phyloP scores from a whole-genome alignment of 306 rosid genomes.

The Quercus glauca region DNA sequence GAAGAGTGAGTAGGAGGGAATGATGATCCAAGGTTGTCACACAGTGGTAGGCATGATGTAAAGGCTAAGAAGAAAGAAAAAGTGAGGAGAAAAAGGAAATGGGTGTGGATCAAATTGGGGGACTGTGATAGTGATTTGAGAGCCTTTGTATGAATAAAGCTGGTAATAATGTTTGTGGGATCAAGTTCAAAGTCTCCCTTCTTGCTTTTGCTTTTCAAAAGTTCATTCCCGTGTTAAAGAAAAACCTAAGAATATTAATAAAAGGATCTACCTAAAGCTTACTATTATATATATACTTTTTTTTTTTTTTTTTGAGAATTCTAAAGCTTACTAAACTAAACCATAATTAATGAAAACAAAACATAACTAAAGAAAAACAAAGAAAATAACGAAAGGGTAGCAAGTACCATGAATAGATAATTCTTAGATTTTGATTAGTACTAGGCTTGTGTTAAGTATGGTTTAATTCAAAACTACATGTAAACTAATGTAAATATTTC shows the following conservation, averaged over 20 bases:
- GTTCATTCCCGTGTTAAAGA: slow-evolving; percentile 42
- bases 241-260: slow-evolving; percentile 12
- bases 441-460: too few species aligned
- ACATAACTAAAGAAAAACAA: background rate
- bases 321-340: slow-evolving; percentile 29
- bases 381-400: too few species aligned
- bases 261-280: slow-evolving; percentile 30
- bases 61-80: slow-evolving; percentile 42
- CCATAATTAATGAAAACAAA: slow-evolving; percentile 24
- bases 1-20: slow-evolving; percentile 33
- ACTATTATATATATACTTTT: background rate
- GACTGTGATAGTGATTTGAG: slow-evolving; percentile 47
- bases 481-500: too few species aligned
- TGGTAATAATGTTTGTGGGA: slow-evolving; percentile 43
- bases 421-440: too few species aligned
- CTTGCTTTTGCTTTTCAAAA: slow-evolving; percentile 52
- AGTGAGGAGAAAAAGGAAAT: slow-evolving; percentile 32
- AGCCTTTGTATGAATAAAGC: slow-evolving; percentile 40
- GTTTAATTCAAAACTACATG: too few species aligned
- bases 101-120: slow-evolving; percentile 32
- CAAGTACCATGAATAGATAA: too few species aligned
- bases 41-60: slow-evolving; percentile 55
- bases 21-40: slow-evolving; percentile 57
- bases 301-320: too few species aligned
- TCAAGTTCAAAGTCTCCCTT: slow-evolving; percentile 30